Base-by-base conservation (phyloP, 2,329 filamentous ascomycete species). In the Xylariaceae sp. region DNA sequence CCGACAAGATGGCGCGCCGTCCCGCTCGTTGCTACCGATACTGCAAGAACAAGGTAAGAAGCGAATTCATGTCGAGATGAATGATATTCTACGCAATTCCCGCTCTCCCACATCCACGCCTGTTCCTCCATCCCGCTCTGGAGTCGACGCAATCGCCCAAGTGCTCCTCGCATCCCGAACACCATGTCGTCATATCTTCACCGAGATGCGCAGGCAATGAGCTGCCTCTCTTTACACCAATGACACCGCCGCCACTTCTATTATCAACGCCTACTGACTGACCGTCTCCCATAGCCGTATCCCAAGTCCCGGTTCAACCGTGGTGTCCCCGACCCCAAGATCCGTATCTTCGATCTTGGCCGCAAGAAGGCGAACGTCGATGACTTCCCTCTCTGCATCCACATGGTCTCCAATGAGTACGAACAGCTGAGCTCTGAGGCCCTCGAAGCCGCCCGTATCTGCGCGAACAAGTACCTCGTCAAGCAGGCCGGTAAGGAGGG, bases 251-350 rank as follows among this genome's bases (percentile, higher is more conserved):
- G 23, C 23, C 5, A 30, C 23, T 30, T 18, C 15, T 47, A 7
- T 15, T 2, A 9, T 18, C 7, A 23, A 49, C 5, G 4, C 9
- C 11, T 5, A 23, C 49, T 34, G 39, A 49, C 72, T 78, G 89
- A 91, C 82, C 30, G 10, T 3, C 17, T 37, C 8, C 80, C 78
- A 77, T 69, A 94, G 89, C 91, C 93, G 80, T 97, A 97, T 83
- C 94, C 94, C 74, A 99, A 99, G 89, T 97, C 92, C 74, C 91
- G 94, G 75, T 99, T 97, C 90, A 99, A 99, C 90, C 92, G 94
- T 86, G 94, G 94, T 97, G 92, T 97, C 71, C 84, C 85, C 76
- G 84, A 88, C 79, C 83, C 85, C 72, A 88, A 88, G 83, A 87
- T 97, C 77, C 89, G 92, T 77, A 99, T 99, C 86, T 99, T 96